Evolutionary conservation across 2,329 filamentous ascomycete genomes (phyloP).

Genomic region (Escovopsis sp.): DNA sequence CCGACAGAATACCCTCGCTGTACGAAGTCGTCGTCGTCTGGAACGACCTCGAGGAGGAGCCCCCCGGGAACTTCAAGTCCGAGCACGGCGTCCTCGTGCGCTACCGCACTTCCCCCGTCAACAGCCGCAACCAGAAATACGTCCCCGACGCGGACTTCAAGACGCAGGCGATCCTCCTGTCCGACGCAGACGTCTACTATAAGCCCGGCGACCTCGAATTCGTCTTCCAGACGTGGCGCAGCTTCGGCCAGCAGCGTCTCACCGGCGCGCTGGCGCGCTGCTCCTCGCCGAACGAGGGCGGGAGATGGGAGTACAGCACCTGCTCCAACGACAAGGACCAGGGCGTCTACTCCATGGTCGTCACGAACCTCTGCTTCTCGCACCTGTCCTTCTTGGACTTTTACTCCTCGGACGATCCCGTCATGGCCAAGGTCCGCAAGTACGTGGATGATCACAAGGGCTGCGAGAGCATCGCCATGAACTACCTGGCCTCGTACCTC

Average conservation of each 20-base stretch:
- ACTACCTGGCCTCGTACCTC: constrained; percentile 20
- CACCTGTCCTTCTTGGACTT: constrained; percentile 25
- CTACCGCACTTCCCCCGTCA: constrained; percentile 10
- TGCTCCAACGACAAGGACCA: constrained; percentile 14
- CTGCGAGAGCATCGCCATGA: constrained; percentile 27
- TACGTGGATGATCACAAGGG: constrained; percentile 25
- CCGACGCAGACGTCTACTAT: constrained; percentile 15
- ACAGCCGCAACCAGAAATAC: constrained; percentile 15
- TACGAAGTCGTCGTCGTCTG: constrained; percentile 15
- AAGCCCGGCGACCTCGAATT: constrained; percentile 13
- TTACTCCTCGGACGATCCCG: constrained; percentile 21
- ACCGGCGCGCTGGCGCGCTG: constrained; percentile 19
- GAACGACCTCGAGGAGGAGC: constrained; percentile 13
- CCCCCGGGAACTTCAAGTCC: constrained; percentile 10
- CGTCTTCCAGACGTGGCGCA: constrained; percentile 14
- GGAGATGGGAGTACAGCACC: constrained; percentile 18
- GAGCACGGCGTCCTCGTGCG: constrained; percentile 12
- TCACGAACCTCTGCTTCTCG: constrained; percentile 23
- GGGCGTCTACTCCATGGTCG: constrained; percentile 21
- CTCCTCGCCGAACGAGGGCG: constrained; percentile 11
- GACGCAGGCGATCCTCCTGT: constrained; percentile 13
- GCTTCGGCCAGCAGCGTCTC: constrained; percentile 7
- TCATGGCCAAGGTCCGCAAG: constrained; percentile 17
- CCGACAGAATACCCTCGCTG: constrained; percentile 12
- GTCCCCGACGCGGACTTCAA: constrained; percentile 10